Evolutionary conservation across 1,284 basidiomycete genomes (phyloP), one percentile per base, ranked within the genome.

Genomic region (Rhodotorula sp.): DNA sequence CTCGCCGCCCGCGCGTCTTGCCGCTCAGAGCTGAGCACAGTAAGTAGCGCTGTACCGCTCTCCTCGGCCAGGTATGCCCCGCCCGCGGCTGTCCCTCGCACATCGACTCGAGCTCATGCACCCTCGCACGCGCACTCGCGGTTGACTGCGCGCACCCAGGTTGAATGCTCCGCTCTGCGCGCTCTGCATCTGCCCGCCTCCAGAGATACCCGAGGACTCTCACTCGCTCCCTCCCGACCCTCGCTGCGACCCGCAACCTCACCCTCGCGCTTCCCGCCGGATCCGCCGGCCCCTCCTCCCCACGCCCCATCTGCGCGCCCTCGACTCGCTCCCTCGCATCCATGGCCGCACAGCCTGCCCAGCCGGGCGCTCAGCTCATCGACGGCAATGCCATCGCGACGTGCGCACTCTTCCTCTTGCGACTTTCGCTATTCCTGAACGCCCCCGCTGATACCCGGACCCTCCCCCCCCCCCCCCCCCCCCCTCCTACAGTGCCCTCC

Each of bases 371-470:
- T 10, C 56, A 86, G 78, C 81, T 90, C 79, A 94, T 99, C 81
- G 93, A 98, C 80, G 96, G 96, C 41, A 93, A 87, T 64, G 88
- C 87, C 58, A 84, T 96, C 74, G 93, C 96, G 78, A 92, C 92
- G 94, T 95, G 79, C 75, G 86, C 84, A 90, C 37, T 86, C 53
- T 29, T 15, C 92, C 36, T 82, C 92, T n/a, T 19, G 27, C 48
- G 54, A 89, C 21, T 21, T 8, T 59, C 83, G 91, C 7, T 84
- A 88, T 13, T 85, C 87, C 22, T 8, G n/a, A 5, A 17, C 19
- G 46, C 29, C 13, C 66, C 39, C 32, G 69, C 61, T 54, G 25
- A 44, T 46, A 29, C 17, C 50, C 50, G 27, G 39, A 27, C 29
- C 13, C 19, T 25, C 29, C 41, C 37, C 37, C 34, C 32, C 54